These are phyloP conservation scores for Fraxinus americana DNA, from an alignment of 257 asterid species.

Conservation along the genomic window DNA sequence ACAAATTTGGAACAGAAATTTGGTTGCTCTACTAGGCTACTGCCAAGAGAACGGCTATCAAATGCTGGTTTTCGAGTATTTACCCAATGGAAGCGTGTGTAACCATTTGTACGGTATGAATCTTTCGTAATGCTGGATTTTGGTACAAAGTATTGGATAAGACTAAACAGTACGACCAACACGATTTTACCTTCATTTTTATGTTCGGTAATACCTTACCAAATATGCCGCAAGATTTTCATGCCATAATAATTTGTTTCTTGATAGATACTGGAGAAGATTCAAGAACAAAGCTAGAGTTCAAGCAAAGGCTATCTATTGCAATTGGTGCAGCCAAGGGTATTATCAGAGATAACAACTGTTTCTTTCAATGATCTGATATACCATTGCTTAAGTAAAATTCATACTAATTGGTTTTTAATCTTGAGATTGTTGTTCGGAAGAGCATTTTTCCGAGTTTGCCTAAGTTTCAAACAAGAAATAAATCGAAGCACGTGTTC, in stretches of 20 bases:
- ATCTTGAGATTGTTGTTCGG: background rate
- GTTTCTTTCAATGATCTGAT: background rate
- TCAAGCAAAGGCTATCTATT: slow-evolving; percentile 62
- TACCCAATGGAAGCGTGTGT: slow-evolving; percentile 67
- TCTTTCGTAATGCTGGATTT: background rate
- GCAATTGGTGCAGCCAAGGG: slow-evolving; percentile 85
- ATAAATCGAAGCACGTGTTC: slow-evolving; percentile 4
- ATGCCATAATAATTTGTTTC: slow-evolving; percentile 6
- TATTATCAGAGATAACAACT: slow-evolving; percentile 14
- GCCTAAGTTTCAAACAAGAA: background rate
- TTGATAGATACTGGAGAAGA: no score
- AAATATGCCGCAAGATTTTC: background rate
- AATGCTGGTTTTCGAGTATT: slow-evolving; percentile 67
- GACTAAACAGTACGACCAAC: background rate
- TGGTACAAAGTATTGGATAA: background rate
- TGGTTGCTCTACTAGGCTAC: slow-evolving; percentile 69
- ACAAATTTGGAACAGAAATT: slow-evolving; percentile 54
- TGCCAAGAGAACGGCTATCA: slow-evolving; percentile 65
- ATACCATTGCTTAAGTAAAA: no score
- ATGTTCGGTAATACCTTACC: no score
- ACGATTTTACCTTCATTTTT: background rate
- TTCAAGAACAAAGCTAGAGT: no score
- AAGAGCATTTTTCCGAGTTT: background rate
- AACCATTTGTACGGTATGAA: slow-evolving; percentile 67
- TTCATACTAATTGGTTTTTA: background rate